A percentile compares a stretch with the other conserved stretches of the same genome.
Conservation (phyloP, 352 stramenopile species). For the Phytophthora hibernalis region DNA sequence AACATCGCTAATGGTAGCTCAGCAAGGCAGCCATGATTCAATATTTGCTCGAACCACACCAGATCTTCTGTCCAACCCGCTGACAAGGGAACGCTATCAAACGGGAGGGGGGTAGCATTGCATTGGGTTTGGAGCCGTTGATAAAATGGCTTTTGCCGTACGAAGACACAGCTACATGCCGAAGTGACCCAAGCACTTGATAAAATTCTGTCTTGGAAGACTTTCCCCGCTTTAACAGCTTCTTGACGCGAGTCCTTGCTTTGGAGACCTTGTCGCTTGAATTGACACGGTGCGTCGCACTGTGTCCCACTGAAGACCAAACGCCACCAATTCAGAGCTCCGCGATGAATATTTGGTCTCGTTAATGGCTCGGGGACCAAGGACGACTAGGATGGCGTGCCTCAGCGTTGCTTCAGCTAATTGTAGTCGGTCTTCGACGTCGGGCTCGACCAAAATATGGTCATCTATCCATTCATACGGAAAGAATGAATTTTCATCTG, state of each 20-base stretch:
- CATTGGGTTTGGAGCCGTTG: too few species aligned
- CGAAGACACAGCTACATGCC: too few species aligned
- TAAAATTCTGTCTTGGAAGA: too few species aligned
- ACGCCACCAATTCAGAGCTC: neutral
- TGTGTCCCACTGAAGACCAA: neutral
- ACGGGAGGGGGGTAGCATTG: too few species aligned
- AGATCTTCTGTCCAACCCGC: too few species aligned
- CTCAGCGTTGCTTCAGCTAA: conserved; percentile 9
- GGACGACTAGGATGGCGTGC: conserved; percentile 21
- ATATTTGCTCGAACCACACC: too few species aligned
- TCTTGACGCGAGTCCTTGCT: neutral
- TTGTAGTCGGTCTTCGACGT: neutral
- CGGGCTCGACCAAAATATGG: conserved; percentile 31
- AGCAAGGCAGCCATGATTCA: too few species aligned
- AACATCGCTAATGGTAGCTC: too few species aligned
- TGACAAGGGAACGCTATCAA: too few species aligned
- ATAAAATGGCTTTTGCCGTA: too few species aligned
- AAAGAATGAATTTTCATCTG: conserved; percentile 18
- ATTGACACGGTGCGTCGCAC: neutral
- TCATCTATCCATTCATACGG: conserved; percentile 41
- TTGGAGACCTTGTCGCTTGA: neutral
- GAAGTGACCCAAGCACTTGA: too few species aligned
- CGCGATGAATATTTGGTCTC: conserved; percentile 33
- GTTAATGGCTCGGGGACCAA: conserved; percentile 30
- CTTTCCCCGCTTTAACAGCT: neutral